Base-by-base conservation (phyloP, 805 yeast genomes). In the Teunomyces panamensis region DNA sequence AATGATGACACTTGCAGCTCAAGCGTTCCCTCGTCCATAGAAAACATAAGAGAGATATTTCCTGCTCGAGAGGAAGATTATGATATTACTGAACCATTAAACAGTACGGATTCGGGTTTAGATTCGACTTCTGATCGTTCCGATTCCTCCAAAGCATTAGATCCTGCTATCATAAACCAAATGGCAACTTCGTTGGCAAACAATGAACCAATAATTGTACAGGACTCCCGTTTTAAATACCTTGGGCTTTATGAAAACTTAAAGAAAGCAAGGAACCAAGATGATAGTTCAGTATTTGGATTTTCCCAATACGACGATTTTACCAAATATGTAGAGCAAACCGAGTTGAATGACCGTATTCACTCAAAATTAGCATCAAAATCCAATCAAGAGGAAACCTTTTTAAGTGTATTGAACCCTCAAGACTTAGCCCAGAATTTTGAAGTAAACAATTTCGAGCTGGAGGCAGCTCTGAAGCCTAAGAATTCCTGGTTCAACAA, bases 251-350 rank as follows among this genome's bases (percentile, higher is more conserved):
- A 68, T 46, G 60, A 59, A 39, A 52, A 44, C 26, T 44, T 60
- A 13, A 39, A 53, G 20, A 55, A 53, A 27, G 43, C 41, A 6
- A 24, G 9, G 6, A 26, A 37, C 9, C 30, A 37, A 11, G 41
- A 37, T 9, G 32, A 28, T 41, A 41, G 13, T 26, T 35, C 73
- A 0, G 55, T 67, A 4, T 68, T 71, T 47, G 58, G 57, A 6
- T 53, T 70, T 13, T 59, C 70, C 1, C 46, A 56, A 5, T 52
- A 71, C 14, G 71, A 68, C 50, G 78, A 73, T 48, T 73, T 61
- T 52, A 53, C 51, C 36, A 59, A 54, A 36, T 73, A 64, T 48
- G 59, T 68, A 9, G 63, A 62, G 45, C 64, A 65, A 54, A 62
- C 71, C 20, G 68, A 66, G 42, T 47, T 71, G 28, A 65, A 70